Evolutionary conservation across 768 basidiomycete genomes (phyloP), one percentile per base, ranked within the genome.

Genomic region (Boletus patriciae): DNA sequence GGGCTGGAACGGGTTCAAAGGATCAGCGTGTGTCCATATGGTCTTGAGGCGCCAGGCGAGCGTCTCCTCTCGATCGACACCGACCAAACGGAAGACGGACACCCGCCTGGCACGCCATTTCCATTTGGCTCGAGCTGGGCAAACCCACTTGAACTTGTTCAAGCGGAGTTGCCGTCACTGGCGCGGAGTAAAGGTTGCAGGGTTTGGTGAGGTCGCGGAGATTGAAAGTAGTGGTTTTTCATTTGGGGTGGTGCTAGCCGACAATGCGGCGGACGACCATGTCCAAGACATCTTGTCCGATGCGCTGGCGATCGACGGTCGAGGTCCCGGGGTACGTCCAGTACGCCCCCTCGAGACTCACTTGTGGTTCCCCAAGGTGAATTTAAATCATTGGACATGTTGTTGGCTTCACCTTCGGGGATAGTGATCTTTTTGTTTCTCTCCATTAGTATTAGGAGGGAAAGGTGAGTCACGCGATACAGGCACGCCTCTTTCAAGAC

Each of bases 361-460:
- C 81, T n/a, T 7, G 76, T 83, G 37, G 82, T 86, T 43, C 78
- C 78, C 80, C 38, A 86, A 87, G 81, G 86, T 81, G 47, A 64
- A 50, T 52, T 40, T 45, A 40, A 25, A 16, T 34, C 42, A 36
- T 42, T 11, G 46, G 46, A 43, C 42, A 31, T 16, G 36, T 50
- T 19, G 37, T 53, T 21, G 33, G 23, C 46, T 55, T 46, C 19
- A 25, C 45, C 6, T 27, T 62, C 52, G 21, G 50, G 27, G 37
- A 37, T 38, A 51, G 7, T 48, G 37, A 18, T 18, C 42, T 37
- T 31, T 40, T 40, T 41, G 19, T 52, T 45, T 33, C 15, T 3
- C 31, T 44, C 29, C 13, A 49, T 50, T 49, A 86, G 84, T 18
- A 49, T 50, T 49, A 86, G 84, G 81, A 83, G 74, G 83, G 83